Percentiles rank a stretch among this genome's conserved stretches.
phyloP scores from a whole-genome alignment of 2,329 filamentous ascomycete genomes.

The Talaromyces sp. region DNA sequence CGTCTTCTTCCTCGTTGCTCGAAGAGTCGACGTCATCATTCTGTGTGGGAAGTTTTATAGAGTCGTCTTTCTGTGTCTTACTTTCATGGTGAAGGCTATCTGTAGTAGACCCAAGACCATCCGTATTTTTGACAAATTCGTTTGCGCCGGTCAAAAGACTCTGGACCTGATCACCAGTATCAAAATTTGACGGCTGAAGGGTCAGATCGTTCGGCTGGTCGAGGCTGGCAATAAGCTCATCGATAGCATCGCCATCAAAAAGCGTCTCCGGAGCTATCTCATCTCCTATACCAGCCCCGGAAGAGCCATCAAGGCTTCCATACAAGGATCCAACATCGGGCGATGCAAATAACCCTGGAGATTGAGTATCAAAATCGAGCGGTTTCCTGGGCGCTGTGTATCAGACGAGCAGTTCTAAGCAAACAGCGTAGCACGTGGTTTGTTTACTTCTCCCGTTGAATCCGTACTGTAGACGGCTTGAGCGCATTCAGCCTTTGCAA shows the following conservation, averaged over 20 bases:
- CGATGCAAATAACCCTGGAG: not conserved
- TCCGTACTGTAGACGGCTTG: slow-evolving; percentile 25
- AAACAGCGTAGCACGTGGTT: not conserved
- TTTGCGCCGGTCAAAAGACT: not conserved
- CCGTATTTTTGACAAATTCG: not conserved
- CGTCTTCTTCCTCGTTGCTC: slow-evolving; percentile 8
- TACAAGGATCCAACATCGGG: not conserved
- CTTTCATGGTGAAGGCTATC: not conserved
- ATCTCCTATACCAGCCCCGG: not conserved
- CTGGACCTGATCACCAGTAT: not conserved
- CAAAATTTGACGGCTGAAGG: not conserved
- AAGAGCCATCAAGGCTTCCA: not conserved
- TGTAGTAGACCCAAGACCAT: not conserved
- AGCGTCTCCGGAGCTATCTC: slow-evolving; percentile 4
- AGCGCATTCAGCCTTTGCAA: slow-evolving; percentile 28
- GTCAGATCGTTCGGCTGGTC: not conserved
- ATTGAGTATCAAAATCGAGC: not conserved
- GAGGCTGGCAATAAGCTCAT: slow-evolving; percentile 14
- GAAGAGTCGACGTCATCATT: not conserved
- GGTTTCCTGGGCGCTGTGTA: not conserved
- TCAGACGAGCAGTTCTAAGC: not conserved
- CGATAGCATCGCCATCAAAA: slow-evolving; percentile 15
- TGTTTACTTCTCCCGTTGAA: slow-evolving; percentile 22
- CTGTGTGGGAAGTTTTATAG: not conserved
- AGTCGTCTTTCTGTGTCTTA: not conserved